These are phyloP conservation scores for Chytriomyces confervae DNA, from an alignment of 192 early-diverging fungal genomes.

Conservation along the genomic window DNA sequence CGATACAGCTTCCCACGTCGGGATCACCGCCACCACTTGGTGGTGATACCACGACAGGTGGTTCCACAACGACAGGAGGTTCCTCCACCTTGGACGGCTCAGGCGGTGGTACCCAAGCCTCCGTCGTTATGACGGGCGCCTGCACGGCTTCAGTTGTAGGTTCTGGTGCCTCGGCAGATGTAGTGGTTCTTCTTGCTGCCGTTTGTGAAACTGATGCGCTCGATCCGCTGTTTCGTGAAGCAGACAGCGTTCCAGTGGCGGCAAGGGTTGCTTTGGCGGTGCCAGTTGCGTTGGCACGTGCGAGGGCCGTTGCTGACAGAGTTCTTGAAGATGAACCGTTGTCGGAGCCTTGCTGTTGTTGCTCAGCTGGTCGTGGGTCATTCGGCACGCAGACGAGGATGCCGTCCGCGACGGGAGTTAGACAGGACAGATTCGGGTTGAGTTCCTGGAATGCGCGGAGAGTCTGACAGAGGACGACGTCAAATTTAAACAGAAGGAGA, in stretches of 20 bases:
- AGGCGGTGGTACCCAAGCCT: neutral
- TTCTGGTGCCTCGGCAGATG: neutral
- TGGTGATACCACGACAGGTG: neutral
- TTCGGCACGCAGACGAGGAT: neutral
- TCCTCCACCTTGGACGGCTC: neutral
- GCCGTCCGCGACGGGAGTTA: neutral
- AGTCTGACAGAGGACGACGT: neutral
- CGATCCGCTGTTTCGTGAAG: neutral
- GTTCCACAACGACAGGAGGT: neutral
- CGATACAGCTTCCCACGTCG: neutral
- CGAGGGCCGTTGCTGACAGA: neutral
- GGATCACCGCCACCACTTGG: neutral
- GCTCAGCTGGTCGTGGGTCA: neutral
- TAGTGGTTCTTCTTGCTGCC: neutral
- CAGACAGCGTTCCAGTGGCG: neutral
- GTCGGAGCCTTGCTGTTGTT: neutral
- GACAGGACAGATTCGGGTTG: neutral
- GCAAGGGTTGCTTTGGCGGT: neutral
- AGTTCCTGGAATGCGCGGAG: neutral
- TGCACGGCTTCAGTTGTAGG: neutral
- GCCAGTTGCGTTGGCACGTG: neutral
- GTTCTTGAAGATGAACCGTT: neutral
- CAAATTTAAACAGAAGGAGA: too few species aligned
- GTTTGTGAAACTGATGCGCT: neutral
- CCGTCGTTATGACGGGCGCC: neutral